Conservation (phyloP, 352 stramenopile species). For the Pythium inflatum region DNA sequence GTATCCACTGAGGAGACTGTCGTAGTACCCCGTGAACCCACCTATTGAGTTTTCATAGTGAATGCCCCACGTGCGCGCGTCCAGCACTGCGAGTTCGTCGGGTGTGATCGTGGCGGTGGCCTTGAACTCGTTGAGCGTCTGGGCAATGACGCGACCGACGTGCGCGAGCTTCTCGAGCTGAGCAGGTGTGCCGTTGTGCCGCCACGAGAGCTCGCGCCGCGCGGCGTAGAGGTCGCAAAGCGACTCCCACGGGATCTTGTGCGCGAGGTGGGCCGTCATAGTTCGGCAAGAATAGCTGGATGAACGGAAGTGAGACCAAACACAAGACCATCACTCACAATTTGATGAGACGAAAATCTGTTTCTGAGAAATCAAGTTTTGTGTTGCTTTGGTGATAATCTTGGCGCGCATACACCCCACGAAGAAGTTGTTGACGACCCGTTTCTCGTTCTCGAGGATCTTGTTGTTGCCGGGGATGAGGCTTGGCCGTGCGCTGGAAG, state of each 20-base stretch:
- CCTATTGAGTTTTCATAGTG: background rate
- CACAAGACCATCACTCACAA: too few relatives aligned
- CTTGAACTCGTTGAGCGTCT: background rate
- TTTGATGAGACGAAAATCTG: too few relatives aligned
- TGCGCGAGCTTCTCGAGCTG: background rate
- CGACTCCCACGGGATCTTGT: conserved; percentile 17
- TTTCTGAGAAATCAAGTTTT: too few relatives aligned
- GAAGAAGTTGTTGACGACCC: too few relatives aligned
- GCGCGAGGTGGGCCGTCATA: conserved; percentile 13
- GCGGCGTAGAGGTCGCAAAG: conserved; percentile 4
- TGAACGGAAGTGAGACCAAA: too few relatives aligned
- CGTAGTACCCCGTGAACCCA: background rate
- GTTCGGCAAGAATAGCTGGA: too few relatives aligned
- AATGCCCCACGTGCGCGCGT: conserved; percentile 1
- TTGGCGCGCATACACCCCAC: too few relatives aligned
- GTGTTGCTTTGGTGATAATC: too few relatives aligned
- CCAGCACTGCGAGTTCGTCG: background rate
- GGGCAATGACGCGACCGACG: background rate
- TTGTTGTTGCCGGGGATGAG: too few relatives aligned
- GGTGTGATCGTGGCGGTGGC: background rate
- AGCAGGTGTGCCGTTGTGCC: background rate
- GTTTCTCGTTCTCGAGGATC: too few relatives aligned
- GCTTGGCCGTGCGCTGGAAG: too few relatives aligned
- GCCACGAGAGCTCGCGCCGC: background rate
- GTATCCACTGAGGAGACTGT: conserved; percentile 23